A percentile compares a stretch with the other conserved stretches of the same genome.
Conservation (phyloP, 768 basidiomycete species). For the Erythrobasidium yunnanense region DNA sequence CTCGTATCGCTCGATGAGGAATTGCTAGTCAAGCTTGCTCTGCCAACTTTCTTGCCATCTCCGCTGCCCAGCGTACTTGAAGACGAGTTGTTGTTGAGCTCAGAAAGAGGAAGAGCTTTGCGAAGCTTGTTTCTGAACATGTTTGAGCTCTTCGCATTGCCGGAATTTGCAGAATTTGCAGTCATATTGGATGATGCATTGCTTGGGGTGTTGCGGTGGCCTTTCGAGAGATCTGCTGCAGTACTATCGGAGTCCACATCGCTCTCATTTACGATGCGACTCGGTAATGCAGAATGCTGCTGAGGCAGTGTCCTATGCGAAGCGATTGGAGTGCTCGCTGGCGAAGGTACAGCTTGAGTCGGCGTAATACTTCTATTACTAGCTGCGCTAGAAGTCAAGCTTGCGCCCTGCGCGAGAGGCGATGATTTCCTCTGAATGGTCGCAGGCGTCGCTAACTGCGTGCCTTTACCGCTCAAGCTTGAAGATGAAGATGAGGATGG, state of each 20-base stretch:
- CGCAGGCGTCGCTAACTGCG: not conserved
- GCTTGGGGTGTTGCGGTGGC: not conserved
- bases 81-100: not conserved
- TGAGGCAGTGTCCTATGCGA: no score
- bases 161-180: not conserved
- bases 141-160: constrained; percentile 15
- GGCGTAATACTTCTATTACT: constrained; percentile 14
- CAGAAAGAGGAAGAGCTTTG: constrained; percentile 9
- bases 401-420: constrained; percentile 8
- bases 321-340: no score
- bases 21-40: constrained; percentile 22
- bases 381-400: not conserved
- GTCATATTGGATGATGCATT: constrained; percentile 24
- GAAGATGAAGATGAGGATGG: not conserved
- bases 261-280: not conserved
- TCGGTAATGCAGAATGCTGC: not conserved
- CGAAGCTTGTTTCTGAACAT: constrained; percentile 11
- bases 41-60: constrained; percentile 2
- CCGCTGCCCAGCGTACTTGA: not conserved
- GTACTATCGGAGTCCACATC: constrained; percentile 10
- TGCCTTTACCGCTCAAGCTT: no score
- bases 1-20: constrained; percentile 13
- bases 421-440: constrained; percentile 7
- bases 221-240: not conserved
- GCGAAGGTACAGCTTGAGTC: not conserved